phyloP scores from a whole-genome alignment of 306 rosid genomes.

The Fragaria ananassa region DNA sequence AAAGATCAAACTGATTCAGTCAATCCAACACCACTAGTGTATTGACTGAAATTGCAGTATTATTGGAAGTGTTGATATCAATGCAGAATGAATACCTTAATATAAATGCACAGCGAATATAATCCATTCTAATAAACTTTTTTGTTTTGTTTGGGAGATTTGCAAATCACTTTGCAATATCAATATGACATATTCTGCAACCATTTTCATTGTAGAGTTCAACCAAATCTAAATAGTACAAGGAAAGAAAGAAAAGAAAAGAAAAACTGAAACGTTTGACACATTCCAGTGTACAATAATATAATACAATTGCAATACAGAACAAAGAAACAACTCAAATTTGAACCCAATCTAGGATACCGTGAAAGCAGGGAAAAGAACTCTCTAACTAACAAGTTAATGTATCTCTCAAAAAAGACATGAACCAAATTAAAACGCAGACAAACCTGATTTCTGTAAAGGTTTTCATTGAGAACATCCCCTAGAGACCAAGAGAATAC shows the following conservation, averaged over 20 bases:
- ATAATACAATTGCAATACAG: not conserved
- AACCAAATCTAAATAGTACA: not conserved
- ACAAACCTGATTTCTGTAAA: conserved; percentile 30
- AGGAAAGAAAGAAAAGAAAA: too few species aligned
- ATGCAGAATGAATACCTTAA: not conserved
- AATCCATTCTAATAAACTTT: not conserved
- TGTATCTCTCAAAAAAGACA: not conserved
- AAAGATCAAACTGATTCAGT: not conserved
- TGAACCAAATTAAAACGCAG: not conserved
- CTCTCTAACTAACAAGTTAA: not conserved
- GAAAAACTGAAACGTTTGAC: not conserved
- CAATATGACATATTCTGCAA: not conserved
- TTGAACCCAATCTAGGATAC: not conserved
- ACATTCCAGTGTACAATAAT: not conserved
- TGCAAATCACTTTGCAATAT: not conserved
- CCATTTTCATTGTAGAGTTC: not conserved
- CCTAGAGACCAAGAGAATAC: conserved; percentile 39
- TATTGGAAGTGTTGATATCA: not conserved
- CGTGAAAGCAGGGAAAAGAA: not conserved
- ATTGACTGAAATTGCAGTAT: not conserved
- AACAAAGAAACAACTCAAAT: not conserved
- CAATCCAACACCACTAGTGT: not conserved
- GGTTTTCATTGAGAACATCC: conserved; percentile 24
- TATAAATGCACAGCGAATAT: too few species aligned
- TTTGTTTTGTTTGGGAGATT: not conserved